Conservation (phyloP, 1,284 basidiomycete genomes). For the Trichosporon sp. region DNA sequence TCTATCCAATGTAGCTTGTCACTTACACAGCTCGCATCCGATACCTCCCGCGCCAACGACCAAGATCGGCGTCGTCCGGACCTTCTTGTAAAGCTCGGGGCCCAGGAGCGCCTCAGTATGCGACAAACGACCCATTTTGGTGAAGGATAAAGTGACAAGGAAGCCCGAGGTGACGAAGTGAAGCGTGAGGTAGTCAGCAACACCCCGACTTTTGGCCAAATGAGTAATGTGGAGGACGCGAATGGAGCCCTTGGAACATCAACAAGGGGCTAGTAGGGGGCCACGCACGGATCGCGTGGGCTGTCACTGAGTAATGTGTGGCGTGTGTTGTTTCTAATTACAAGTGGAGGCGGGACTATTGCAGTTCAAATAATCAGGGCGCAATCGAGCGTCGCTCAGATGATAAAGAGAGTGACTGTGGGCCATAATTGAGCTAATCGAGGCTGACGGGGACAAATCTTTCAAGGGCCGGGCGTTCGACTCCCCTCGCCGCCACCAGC, state of each 20-base stretch:
- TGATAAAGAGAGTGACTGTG: no score
- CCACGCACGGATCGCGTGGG: neutral
- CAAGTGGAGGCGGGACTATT: neutral
- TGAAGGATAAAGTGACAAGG: neutral
- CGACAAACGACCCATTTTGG: conserved; percentile 31
- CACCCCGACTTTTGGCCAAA: neutral
- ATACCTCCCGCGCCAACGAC: conserved; percentile 97
- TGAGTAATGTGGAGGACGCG: neutral
- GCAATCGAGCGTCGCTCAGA: neutral
- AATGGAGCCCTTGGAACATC: neutral
- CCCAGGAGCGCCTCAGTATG: conserved; percentile 61
- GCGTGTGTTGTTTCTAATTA: neutral
- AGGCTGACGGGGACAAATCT: neutral
- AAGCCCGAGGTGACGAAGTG: neutral
- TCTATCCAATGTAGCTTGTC: neutral
- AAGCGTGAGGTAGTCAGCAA: neutral
- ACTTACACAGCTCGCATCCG: conserved; percentile 88
- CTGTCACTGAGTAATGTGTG: neutral
- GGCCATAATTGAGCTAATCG: no score
- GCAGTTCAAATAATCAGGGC: neutral
- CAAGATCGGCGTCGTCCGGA: conserved; percentile 63
- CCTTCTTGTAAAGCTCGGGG: conserved; percentile 55
- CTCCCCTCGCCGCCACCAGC: neutral
- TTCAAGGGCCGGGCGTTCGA: conserved; percentile 1
- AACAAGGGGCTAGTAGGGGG: no score